A percentile compares a stretch with the other conserved stretches of the same genome.
Evolutionary conservation across 208 protist genomes (phyloP).

Genomic region (Acanthamoeba lugdunensis): DNA sequence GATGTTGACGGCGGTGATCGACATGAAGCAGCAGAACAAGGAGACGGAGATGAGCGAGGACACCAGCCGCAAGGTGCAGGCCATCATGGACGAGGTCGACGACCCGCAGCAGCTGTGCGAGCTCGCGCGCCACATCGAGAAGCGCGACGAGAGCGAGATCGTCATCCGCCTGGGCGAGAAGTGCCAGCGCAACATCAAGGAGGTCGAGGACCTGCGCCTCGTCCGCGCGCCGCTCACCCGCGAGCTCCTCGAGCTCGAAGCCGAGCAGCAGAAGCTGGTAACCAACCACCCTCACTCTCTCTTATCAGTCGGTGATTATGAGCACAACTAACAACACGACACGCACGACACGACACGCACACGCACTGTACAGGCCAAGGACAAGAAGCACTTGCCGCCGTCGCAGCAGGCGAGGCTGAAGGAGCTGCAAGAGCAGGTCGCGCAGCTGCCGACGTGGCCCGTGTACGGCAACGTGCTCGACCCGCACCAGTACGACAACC

Average conservation of each 20-base stretch:
- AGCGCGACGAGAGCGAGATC: slow-evolving; percentile 62
- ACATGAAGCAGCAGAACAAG: slow-evolving; percentile 50
- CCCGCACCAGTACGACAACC: slow-evolving; percentile 71
- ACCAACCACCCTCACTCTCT: not conserved
- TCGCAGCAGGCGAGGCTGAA: slow-evolving; percentile 5
- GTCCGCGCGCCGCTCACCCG: slow-evolving; percentile 44
- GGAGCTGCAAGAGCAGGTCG: slow-evolving; percentile 7
- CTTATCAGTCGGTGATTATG: too few relatives aligned
- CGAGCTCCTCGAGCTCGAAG: not conserved
- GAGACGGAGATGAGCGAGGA: slow-evolving; percentile 4
- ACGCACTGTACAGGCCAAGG: not conserved
- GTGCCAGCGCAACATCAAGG: slow-evolving; percentile 71
- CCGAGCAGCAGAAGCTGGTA: not conserved
- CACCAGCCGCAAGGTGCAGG: not conserved
- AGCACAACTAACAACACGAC: too few relatives aligned
- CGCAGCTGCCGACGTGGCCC: slow-evolving; percentile 70
- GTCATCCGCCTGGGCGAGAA: slow-evolving; percentile 69
- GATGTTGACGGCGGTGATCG: slow-evolving; percentile 26
- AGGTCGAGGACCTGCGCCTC: slow-evolving; percentile 68
- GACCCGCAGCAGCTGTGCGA: slow-evolving; percentile 76
- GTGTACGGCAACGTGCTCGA: slow-evolving; percentile 32
- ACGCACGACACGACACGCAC: too few relatives aligned
- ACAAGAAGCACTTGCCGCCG: slow-evolving; percentile 28
- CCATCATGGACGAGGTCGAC: slow-evolving; percentile 44
- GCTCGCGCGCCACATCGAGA: slow-evolving; percentile 31